Base-by-base conservation (phyloP, 768 basidiomycete genomes). In the Psilocybe cyanescens region DNA sequence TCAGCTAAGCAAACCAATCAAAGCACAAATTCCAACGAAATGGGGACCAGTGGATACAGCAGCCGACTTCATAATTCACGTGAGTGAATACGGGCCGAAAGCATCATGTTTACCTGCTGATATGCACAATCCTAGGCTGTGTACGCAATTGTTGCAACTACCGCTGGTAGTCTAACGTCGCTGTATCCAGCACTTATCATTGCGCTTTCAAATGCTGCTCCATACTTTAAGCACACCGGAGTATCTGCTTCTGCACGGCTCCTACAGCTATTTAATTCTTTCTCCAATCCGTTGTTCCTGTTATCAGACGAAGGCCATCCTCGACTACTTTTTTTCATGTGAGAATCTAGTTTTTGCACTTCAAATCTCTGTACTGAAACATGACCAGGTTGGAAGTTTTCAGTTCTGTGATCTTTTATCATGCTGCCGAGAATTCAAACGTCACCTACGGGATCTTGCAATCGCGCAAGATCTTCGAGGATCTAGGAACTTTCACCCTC, bases 221-320 rank as follows among this genome's bases (percentile, higher is more conserved):
- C 97, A 0, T 89, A 92, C 73, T 85, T 97, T 67, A 89, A 88
- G 74, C 85, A 91, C 65, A 79, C 97, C 19, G 88, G 88, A 44
- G 85, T 95, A 51, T 86, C 88, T 33, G 87, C 94, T 11, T 91
- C 95, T 3, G 90, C 92, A 4, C 84, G 92, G 16, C 81, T 99
- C 6, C 72, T 96, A 37, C 95, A 97, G 73, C 83, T 99, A 5
- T 94, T 97, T 76, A 89, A 85, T 30, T 94, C 97, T 0, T 97
- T 99, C 71, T 89, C 94, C 4, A 93, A 90, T 61, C 93, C 97
- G 0, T 77, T 87, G 2, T 98, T 98, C 74, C 77, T 99, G 35
- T 76, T 99, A 17, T 89, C 92, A 2, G 97, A 99, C 64, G 97
- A 98, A 74, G 94, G 96, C 6, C 95, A 98, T 70, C 97, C 97